Evolutionary conservation across 495 filamentous ascomycete species (phyloP).

Genomic region (Hypoxylon lienhwacheense): DNA sequence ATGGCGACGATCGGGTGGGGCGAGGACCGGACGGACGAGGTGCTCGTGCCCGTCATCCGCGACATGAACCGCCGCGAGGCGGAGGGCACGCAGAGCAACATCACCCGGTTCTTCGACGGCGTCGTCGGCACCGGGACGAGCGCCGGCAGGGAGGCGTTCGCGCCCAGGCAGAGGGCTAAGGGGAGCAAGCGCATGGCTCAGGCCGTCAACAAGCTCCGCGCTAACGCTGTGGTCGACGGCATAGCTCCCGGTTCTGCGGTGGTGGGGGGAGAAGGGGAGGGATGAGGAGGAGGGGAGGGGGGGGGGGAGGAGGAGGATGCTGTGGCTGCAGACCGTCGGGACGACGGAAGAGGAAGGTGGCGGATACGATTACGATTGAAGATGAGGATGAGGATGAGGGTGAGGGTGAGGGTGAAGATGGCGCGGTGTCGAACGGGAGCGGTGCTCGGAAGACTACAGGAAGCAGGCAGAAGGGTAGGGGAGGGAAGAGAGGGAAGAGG

Average conservation of each 20-base stretch:
- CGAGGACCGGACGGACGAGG: slow-evolving; percentile 87
- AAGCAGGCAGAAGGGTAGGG: slow-evolving; percentile 29
- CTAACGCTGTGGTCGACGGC: slow-evolving; percentile 35
- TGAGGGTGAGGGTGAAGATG: slow-evolving; percentile 1
- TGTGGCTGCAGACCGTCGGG: slow-evolving; percentile 5
- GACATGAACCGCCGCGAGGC: slow-evolving; percentile 87
- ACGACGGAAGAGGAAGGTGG: slow-evolving; percentile 31
- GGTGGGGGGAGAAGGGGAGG: not conserved
- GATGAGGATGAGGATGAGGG: slow-evolving; percentile 33
- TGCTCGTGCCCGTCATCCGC: slow-evolving; percentile 87
- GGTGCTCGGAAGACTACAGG: slow-evolving; percentile 22
- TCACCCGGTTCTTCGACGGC: slow-evolving; percentile 79
- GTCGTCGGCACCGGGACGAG: slow-evolving; percentile 43
- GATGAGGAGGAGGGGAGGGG: not conserved
- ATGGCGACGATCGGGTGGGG: slow-evolving; percentile 95
- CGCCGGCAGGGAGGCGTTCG: slow-evolving; percentile 76
- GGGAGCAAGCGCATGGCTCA: slow-evolving; percentile 82
- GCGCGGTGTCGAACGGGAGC: slow-evolving; percentile 22
- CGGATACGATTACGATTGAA: slow-evolving; percentile 25
- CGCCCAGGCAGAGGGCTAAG: slow-evolving; percentile 66
- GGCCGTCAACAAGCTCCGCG: slow-evolving; percentile 68
- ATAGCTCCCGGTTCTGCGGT: not conserved
- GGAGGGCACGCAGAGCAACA: slow-evolving; percentile 94
- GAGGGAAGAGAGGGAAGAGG: slow-evolving; percentile 40
- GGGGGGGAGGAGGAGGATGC: slow-evolving; percentile 25